These are phyloP conservation scores for Solanum pinnatisectum DNA, from an alignment of 257 asterid genomes.

Conservation along the genomic window DNA sequence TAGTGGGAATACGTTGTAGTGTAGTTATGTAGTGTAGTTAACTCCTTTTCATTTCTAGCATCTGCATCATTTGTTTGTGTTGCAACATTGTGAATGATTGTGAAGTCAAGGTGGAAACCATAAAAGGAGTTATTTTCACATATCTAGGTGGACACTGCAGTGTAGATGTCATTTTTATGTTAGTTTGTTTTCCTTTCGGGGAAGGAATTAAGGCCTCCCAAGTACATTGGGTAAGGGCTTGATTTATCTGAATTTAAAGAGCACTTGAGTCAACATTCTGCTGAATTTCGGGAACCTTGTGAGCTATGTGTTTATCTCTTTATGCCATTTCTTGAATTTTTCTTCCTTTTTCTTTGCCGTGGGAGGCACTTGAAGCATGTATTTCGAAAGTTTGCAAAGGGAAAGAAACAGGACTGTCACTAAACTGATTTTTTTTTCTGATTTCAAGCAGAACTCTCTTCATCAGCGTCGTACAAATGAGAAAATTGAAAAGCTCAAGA, in stretches of 20 bases:
- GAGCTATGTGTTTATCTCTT: neutral
- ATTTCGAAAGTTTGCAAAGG: neutral
- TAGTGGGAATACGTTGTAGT: neutral
- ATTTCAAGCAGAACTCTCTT: conserved; percentile 58
- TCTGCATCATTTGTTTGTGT: neutral
- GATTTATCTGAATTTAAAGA: neutral
- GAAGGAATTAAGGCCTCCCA: neutral
- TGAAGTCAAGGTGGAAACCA: neutral
- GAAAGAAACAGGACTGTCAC: neutral
- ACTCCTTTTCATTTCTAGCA: neutral
- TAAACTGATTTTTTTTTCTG: neutral
- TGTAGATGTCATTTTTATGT: neutral
- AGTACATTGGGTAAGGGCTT: neutral
- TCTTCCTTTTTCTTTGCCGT: neutral
- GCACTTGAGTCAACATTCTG: neutral
- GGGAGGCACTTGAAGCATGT: neutral
- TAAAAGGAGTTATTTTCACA: neutral
- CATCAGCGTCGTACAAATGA: conserved; percentile 64
- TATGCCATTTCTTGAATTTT: neutral
- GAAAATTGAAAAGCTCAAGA: conserved; percentile 56
- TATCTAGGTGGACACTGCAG: neutral
- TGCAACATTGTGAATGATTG: neutral
- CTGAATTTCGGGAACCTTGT: neutral
- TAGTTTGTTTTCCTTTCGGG: neutral
- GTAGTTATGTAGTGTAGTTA: neutral